A percentile compares a stretch with the other conserved stretches of the same genome.
Evolutionary conservation across 2,329 filamentous ascomycete genomes (phyloP).

Genomic region (Hymenoscyphus albidus): DNA sequence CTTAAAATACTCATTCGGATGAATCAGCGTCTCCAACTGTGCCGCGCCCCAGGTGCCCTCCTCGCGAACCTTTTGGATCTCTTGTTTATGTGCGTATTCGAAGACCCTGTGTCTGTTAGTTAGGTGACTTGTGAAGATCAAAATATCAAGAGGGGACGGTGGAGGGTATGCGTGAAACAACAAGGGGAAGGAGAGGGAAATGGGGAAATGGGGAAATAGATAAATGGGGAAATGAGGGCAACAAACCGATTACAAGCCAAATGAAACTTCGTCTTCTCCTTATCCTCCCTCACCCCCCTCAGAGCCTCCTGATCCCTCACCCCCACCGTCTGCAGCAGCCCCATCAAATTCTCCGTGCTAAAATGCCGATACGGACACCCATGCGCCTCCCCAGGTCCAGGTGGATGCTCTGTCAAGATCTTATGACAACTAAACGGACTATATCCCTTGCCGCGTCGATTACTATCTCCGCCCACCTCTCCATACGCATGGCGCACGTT

Average conservation of each 20-base stretch:
- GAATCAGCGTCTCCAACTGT: constrained; percentile 90
- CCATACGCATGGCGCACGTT: constrained; percentile 95
- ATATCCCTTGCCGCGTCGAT: constrained; percentile 81
- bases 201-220: not conserved
- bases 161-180: no score
- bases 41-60: constrained; percentile 66
- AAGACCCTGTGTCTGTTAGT: constrained; percentile 60
- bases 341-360: constrained; percentile 76
- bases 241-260: constrained; percentile 86
- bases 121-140: no score
- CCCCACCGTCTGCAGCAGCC: constrained; percentile 72
- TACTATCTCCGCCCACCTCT: constrained; percentile 89
- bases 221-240: not conserved
- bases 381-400: constrained; percentile 82
- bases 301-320: constrained; percentile 74
- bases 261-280: constrained; percentile 83
- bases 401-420: constrained; percentile 83
- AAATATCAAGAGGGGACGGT: no score
- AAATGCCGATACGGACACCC: constrained; percentile 98
- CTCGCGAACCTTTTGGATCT: constrained; percentile 74
- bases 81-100: constrained; percentile 75
- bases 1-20: constrained; percentile 98
- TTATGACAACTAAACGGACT: constrained; percentile 93
- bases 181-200: not conserved
- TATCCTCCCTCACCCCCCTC: constrained; percentile 81